These are phyloP conservation scores for Xerocomus spinulosus DNA, from an alignment of 768 basidiomycete genomes.

Conservation along the genomic window DNA sequence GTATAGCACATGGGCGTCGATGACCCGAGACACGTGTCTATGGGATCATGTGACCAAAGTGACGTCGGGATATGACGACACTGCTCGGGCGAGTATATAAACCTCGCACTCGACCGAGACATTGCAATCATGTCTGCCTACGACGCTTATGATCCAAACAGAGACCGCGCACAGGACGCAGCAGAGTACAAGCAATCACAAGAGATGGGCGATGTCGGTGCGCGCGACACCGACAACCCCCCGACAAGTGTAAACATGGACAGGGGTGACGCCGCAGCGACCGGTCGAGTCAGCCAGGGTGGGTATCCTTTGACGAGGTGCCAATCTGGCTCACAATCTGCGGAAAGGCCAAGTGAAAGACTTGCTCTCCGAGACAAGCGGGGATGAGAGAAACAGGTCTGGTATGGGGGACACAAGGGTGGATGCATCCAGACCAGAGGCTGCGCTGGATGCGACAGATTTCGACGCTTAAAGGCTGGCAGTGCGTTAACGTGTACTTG, in stretches of 20 bases:
- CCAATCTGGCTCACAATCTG: neutral
- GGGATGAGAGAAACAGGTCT: slow-evolving; percentile 14
- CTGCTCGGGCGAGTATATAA: too few species aligned
- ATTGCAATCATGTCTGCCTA: neutral
- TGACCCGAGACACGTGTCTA: neutral
- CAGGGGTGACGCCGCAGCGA: neutral
- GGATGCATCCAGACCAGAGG: slow-evolving; percentile 20
- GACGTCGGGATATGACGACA: neutral
- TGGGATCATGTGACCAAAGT: neutral
- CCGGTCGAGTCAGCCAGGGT: neutral
- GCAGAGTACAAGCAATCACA: neutral
- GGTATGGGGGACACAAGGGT: neutral
- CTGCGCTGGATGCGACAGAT: slow-evolving; percentile 13
- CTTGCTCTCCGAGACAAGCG: slow-evolving; percentile 7
- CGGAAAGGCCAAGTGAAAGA: slow-evolving; percentile 17
- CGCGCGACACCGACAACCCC: neutral
- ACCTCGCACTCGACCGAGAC: neutral
- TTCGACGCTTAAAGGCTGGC: neutral
- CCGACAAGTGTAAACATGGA: neutral
- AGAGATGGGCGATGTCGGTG: neutral
- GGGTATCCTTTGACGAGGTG: neutral
- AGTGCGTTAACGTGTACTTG: neutral
- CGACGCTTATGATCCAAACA: neutral
- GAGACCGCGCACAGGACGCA: neutral
- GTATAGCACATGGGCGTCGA: neutral